phyloP scores from a whole-genome alignment of 257 asterid genomes.

The Jacaranda mimosifolia region DNA sequence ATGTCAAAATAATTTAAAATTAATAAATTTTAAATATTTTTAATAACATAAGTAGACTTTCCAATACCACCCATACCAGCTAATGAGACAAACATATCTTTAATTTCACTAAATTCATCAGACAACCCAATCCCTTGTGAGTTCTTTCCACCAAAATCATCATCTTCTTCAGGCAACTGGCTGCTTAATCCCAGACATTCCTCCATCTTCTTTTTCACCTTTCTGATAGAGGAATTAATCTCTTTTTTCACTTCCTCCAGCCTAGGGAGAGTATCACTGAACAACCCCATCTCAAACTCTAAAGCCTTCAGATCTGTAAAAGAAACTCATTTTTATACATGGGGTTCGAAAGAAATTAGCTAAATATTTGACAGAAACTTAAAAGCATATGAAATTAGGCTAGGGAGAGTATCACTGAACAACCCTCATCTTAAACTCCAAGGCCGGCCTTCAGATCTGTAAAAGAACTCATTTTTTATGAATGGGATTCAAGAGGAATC shows the following conservation, averaged over 20 bases:
- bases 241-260: not conserved
- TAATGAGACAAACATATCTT: not conserved
- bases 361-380: too few species aligned
- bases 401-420: not conserved
- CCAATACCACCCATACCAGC: conserved; percentile 18
- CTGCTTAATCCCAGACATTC: not conserved
- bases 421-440: not conserved
- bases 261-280: not conserved
- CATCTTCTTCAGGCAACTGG: not conserved
- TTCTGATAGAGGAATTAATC: not conserved
- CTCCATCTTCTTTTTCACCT: not conserved
- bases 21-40: too few species aligned
- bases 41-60: too few species aligned
- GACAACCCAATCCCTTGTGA: not conserved
- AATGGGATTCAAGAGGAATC: too few species aligned
- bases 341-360: too few species aligned
- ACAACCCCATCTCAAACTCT: not conserved
- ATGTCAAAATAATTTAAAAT: too few species aligned
- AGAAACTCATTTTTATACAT: not conserved
- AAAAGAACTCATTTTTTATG: too few species aligned
- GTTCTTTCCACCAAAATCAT: not conserved
- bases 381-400: not conserved
- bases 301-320: not conserved
- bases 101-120: not conserved
- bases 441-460: not conserved